Percentiles rank a stretch among this genome's conserved stretches.
Conservation (phyloP, 2,329 filamentous ascomycete species). For the Chrysoporthe puriensis region DNA sequence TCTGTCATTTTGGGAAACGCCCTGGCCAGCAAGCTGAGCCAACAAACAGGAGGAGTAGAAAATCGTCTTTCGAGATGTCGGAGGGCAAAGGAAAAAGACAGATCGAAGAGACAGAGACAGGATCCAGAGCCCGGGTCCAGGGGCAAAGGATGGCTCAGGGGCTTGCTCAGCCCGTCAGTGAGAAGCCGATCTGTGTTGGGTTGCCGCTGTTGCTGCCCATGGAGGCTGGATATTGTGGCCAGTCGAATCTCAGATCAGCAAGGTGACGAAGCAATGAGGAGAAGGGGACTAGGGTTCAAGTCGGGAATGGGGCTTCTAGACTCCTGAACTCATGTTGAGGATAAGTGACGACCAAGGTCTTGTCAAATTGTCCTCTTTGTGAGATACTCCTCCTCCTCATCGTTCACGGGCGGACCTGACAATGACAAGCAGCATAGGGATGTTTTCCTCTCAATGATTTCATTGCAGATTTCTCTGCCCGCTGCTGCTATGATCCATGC, state of each 20-base stretch:
- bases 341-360: constrained; percentile 31
- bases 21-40: constrained; percentile 19
- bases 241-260: constrained; percentile 18
- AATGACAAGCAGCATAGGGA: constrained; percentile 30
- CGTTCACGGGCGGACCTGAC: constrained; percentile 29
- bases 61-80: constrained; percentile 10
- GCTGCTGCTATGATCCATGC: constrained; percentile 30
- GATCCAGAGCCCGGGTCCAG: constrained; percentile 6
- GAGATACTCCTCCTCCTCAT: constrained; percentile 26
- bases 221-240: constrained; percentile 18
- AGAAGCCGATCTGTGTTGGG: constrained; percentile 5
- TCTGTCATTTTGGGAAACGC: constrained; percentile 30
- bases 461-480: constrained; percentile 27
- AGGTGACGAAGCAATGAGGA: constrained; percentile 21
- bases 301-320: constrained; percentile 17
- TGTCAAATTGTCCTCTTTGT: constrained; percentile 40
- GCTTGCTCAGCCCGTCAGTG: constrained; percentile 1
- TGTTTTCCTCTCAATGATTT: constrained; percentile 32
- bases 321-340: constrained; percentile 25
- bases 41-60: constrained; percentile 18
- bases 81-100: constrained; percentile 1
- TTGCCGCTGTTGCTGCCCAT: constrained; percentile 22
- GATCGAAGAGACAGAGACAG: neutral
- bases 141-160: constrained; percentile 1
- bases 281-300: constrained; percentile 22